Conservation (phyloP, 2,329 filamentous ascomycete species). For the Lecanicillium sp. region DNA sequence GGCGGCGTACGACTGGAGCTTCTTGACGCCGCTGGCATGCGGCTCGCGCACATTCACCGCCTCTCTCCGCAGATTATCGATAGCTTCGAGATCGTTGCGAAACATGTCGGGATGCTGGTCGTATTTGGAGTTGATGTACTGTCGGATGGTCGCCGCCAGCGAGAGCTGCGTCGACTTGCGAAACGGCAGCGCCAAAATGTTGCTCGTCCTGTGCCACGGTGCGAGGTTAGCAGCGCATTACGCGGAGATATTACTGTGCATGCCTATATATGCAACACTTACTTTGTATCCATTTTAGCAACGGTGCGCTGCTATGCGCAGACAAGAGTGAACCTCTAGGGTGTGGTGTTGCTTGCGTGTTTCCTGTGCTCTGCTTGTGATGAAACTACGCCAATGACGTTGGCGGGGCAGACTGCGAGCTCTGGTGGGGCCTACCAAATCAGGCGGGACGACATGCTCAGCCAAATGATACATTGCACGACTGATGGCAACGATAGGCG, state of each 20-base stretch:
- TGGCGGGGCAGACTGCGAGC: slow-evolving; percentile 10
- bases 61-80: slow-evolving; percentile 75
- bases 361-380: background rate
- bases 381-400: slow-evolving; percentile 10
- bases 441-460: too few species aligned
- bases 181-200: slow-evolving; percentile 76
- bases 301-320: background rate
- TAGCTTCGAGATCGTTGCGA: slow-evolving; percentile 71
- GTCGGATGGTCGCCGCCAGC: slow-evolving; percentile 74
- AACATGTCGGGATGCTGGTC: slow-evolving; percentile 99
- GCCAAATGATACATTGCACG: too few species aligned
- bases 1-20: slow-evolving; percentile 84
- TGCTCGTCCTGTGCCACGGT: slow-evolving; percentile 29
- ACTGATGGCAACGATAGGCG: too few species aligned
- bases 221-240: too few species aligned
- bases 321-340: background rate
- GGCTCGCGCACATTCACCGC: slow-evolving; percentile 87
- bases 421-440: too few species aligned
- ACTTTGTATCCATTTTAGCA: slow-evolving; percentile 8
- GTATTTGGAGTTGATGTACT: slow-evolving; percentile 97
- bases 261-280: background rate
- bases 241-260: background rate
- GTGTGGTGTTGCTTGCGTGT: background rate
- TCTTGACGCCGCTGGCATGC: slow-evolving; percentile 76
- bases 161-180: slow-evolving; percentile 74